Conservation (phyloP, 2,329 filamentous ascomycete species). For the Hypoxylon sp. region DNA sequence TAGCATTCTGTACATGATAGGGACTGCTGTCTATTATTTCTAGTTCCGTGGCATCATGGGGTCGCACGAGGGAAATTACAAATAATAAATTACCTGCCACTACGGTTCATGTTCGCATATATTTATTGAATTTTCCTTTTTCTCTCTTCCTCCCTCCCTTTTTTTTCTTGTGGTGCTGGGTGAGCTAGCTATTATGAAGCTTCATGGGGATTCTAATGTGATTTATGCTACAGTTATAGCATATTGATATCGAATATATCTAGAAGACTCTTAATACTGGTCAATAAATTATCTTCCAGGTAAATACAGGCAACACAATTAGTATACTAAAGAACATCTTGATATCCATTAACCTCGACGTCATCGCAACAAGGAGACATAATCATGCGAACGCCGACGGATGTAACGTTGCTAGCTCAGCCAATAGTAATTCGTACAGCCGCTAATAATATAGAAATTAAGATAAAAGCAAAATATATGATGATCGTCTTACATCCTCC, state of each 20-base stretch:
- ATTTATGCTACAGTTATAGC: conserved; percentile 4
- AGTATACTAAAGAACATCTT: too few species aligned
- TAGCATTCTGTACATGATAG: conserved; percentile 18
- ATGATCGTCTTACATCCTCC: conserved; percentile 22
- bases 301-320: background rate
- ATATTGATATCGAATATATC: background rate
- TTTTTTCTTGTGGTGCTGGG: background rate
- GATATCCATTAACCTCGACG: background rate
- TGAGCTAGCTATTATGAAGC: conserved; percentile 16
- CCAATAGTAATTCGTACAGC: background rate
- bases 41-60: conserved; percentile 19
- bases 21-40: conserved; percentile 18
- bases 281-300: background rate
- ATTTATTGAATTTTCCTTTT: conserved; percentile 9
- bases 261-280: background rate
- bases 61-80: conserved; percentile 1
- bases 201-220: background rate
- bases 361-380: background rate
- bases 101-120: conserved; percentile 8
- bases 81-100: conserved; percentile 6
- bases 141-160: too few species aligned
- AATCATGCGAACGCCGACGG: conserved; percentile 4
- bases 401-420: conserved; percentile 30
- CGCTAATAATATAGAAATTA: conserved; percentile 3
- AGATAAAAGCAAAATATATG: background rate